Evolutionary conservation across 106 monocot species (phyloP).

Genomic region (Gastrodia elata): DNA sequence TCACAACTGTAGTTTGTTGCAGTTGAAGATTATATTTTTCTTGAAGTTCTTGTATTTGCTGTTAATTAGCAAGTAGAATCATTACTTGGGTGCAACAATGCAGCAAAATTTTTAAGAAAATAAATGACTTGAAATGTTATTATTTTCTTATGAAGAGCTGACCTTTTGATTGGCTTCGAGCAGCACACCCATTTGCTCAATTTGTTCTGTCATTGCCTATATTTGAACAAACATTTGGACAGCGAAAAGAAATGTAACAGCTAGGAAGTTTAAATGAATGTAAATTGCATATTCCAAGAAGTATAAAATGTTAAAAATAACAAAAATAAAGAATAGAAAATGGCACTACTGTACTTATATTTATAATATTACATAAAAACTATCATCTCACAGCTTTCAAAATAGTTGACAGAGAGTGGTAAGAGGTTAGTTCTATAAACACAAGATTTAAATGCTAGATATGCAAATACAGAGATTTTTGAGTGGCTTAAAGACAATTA

Average conservation of each 20-base stretch:
- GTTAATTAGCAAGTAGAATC: slow-evolving; percentile 2
- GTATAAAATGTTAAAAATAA: not conserved
- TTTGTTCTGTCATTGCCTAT: slow-evolving; percentile 83
- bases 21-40: slow-evolving; percentile 55
- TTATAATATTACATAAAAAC: too few species aligned
- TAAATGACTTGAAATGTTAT: not conserved
- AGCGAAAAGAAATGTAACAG: not conserved
- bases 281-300: not conserved
- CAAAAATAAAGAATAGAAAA: too few species aligned
- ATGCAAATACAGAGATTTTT: too few species aligned
- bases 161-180: slow-evolving; percentile 83
- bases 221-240: not conserved
- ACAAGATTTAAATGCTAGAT: too few species aligned
- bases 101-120: not conserved
- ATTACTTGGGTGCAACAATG: slow-evolving; percentile 1
- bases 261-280: not conserved
- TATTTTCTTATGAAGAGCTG: not conserved
- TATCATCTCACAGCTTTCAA: too few species aligned
- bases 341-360: too few species aligned
- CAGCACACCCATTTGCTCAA: slow-evolving; percentile 58
- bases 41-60: slow-evolving; percentile 73
- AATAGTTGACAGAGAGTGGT: too few species aligned
- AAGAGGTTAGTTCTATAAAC: too few species aligned
- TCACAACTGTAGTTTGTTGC: slow-evolving; percentile 42
- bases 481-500: too few species aligned